Base-by-base conservation (phyloP, 2,329 filamentous ascomycete species). In the Fusarium nodosum region DNA sequence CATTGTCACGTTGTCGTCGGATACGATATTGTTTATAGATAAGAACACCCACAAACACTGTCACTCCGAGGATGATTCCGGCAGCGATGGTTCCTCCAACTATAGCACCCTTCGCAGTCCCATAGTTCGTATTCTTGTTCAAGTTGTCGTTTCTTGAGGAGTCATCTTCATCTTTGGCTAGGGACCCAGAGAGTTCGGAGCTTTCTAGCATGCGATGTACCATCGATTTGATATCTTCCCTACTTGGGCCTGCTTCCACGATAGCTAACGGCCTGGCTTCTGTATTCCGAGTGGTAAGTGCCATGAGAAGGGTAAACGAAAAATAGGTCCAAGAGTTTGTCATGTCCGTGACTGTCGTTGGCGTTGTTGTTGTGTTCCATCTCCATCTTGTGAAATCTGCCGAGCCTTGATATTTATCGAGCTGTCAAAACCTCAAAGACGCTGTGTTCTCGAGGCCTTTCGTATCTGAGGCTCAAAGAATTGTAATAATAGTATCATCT, bases 11-110 rank as follows among this genome's bases (percentile, higher is more conserved):
- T 15, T 41, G 38, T 12, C 18, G 28, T 38, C 44, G 57, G 9
- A 50, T 12, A 28, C 51, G 24, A 33, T 50, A 69, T 54, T 65
- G 52, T 24, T 65, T 72, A 30, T 65, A 71, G 20, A 67, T 56
- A 26, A 59, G 56, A 16, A 66, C 60, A 24, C 54, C 53, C n/a
- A 75, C 30, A 44, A 74, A 73, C 16, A 74, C 28, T 12, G 52
- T 52, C 10, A 66, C 36, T 9, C 60, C 57, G 11, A 75, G 51
- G 13, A 73, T 28, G 18, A 74, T 56, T 9, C 66, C 70, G 15
- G 48, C 57, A 16, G 59, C 64, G 26, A 75, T 33, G 3, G 64
- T 68, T 3, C 72, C 72, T 6, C 72, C 72, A 16, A 73, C 52
- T 16, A 75, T 60, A 34, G 63, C 66, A 24, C 60, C 66, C 28